phyloP scores from a whole-genome alignment of 495 filamentous ascomycete species.

The Trichoderma gamsii region DNA sequence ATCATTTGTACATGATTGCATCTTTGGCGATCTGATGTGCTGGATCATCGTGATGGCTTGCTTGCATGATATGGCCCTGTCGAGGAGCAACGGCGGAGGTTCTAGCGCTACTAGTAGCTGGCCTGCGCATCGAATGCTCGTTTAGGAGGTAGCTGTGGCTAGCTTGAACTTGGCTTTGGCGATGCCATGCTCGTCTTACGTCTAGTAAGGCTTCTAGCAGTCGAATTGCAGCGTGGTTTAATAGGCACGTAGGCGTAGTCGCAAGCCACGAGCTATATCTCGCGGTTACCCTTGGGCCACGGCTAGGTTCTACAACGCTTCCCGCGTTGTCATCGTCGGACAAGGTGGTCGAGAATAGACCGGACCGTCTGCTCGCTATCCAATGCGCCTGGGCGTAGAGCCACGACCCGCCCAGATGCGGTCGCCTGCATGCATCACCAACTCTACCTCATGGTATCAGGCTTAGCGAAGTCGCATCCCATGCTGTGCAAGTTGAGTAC shows the following conservation, averaged over 20 bases:
- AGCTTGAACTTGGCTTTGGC: background rate
- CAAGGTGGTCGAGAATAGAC: background rate
- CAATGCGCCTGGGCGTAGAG: background rate
- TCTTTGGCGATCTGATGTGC: background rate
- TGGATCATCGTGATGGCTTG: background rate
- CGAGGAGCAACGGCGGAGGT: background rate
- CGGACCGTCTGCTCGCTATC: background rate
- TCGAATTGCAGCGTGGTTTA: background rate
- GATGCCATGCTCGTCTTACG: background rate
- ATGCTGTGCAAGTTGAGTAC: background rate
- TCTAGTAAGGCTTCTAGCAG: background rate
- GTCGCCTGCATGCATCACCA: conserved; percentile 9
- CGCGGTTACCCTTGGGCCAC: conserved; percentile 3
- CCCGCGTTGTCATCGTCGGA: conserved; percentile 8
- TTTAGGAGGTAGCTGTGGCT: background rate
- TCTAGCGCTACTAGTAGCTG: background rate
- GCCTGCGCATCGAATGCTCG: background rate
- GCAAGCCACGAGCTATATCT: conserved; percentile 1
- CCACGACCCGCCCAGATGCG: background rate
- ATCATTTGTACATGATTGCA: background rate
- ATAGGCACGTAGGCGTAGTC: background rate
- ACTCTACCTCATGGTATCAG: background rate
- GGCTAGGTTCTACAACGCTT: background rate
- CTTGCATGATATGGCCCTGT: background rate
- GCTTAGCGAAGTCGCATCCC: background rate